Conservation (phyloP, 1,139 yeast species). For the Saccharomycopsis hybrid region DNA sequence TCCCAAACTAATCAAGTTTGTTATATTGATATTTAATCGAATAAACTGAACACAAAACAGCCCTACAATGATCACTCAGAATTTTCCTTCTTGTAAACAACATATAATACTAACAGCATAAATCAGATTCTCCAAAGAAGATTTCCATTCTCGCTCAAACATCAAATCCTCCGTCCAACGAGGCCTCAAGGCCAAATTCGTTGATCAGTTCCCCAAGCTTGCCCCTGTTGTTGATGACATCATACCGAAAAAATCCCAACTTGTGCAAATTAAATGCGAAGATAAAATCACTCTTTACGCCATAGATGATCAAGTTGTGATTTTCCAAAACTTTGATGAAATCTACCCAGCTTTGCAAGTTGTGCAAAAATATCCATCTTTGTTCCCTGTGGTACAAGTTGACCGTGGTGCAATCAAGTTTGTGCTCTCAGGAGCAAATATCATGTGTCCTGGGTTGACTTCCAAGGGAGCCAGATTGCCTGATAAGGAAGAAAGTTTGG, state of each 20-base stretch:
- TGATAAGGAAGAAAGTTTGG: background rate
- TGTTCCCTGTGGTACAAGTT: constrained; percentile 82
- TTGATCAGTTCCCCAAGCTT: constrained; percentile 62
- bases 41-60: too few species aligned
- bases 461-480: constrained; percentile 34
- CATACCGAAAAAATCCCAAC: constrained; percentile 88
- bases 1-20: too few species aligned
- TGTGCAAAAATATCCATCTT: constrained; percentile 76
- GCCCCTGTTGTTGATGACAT: constrained; percentile 74
- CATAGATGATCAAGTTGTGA: constrained; percentile 65
- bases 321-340: constrained; percentile 82
- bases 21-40: too few species aligned
- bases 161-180: constrained; percentile 91
- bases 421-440: constrained; percentile 53
- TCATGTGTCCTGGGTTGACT: constrained; percentile 58
- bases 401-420: constrained; percentile 97
- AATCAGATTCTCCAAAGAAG: constrained; percentile 80
- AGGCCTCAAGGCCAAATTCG: constrained; percentile 67
- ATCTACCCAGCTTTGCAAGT: constrained; percentile 62
- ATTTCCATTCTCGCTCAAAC: constrained; percentile 83
- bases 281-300: constrained; percentile 79
- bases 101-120: too few species aligned
- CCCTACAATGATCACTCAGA: too few species aligned
- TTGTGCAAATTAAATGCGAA: constrained; percentile 78
- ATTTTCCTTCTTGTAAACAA: too few species aligned